Conservation (phyloP, 192 early-diverging fungal genomes). For the Linnemannia elongata region DNA sequence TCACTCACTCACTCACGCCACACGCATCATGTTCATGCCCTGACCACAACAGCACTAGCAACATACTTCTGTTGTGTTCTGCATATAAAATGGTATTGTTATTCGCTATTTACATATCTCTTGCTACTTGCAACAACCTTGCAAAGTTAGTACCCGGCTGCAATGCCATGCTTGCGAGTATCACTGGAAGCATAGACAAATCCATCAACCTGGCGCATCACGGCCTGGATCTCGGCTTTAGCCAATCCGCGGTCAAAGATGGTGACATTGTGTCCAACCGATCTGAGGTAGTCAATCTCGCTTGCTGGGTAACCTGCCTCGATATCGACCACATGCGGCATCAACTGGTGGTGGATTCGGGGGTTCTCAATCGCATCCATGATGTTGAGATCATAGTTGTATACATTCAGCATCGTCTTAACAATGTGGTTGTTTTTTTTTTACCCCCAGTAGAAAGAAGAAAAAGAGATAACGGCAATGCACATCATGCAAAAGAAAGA, state of each 20-base stretch:
- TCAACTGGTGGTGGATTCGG: conserved; percentile 91
- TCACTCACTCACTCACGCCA: neutral
- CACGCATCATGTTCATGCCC: neutral
- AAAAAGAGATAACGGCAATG: neutral
- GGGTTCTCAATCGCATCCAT: conserved; percentile 79
- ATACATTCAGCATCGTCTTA: conserved; percentile 80
- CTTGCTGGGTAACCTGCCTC: conserved; percentile 26
- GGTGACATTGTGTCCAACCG: conserved; percentile 44
- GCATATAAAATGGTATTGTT: neutral
- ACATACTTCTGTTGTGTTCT: neutral
- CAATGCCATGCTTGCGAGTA: conserved; percentile 70
- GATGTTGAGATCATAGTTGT: conserved; percentile 78
- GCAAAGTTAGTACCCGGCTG: conserved; percentile 65
- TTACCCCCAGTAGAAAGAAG: neutral
- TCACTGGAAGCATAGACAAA: conserved; percentile 72
- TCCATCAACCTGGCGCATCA: conserved; percentile 61
- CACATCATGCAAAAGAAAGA: neutral
- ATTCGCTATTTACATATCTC: neutral
- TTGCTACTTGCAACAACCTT: too few relatives aligned
- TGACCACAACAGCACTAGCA: neutral
- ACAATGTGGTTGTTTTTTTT: neutral
- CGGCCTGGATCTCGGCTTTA: conserved; percentile 69
- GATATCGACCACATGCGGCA: conserved; percentile 74
- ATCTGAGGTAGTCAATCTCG: conserved; percentile 24
- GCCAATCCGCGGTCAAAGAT: conserved; percentile 35